Conservation (phyloP, 169 alveolate species). For the Eimeria necatrix region DNA sequence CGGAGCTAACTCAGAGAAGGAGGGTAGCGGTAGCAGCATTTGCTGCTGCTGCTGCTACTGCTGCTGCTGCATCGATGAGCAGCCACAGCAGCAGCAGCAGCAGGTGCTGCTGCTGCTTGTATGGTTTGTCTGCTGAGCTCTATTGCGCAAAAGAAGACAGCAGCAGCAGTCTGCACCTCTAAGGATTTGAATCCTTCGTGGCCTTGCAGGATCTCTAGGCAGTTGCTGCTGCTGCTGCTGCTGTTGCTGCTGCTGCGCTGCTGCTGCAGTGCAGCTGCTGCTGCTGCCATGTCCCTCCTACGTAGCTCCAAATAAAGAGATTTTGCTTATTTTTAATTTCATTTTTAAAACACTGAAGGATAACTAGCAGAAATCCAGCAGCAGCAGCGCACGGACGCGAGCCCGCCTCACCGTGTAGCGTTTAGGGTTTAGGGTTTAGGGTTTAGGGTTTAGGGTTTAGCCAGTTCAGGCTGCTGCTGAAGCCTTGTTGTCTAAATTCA, state of each 20-base stretch:
- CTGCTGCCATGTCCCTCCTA: constrained; percentile 2
- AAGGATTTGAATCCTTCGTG: no score
- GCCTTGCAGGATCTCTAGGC: not conserved
- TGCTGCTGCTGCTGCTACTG: no score
- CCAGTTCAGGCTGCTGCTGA: no score
- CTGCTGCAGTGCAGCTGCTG: constrained; percentile 26
- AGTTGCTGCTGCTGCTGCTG: not conserved
- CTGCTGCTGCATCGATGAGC: not conserved
- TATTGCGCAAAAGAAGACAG: not conserved
- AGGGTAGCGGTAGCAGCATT: not conserved
- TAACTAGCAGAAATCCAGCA: not conserved
- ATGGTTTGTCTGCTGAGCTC: not conserved
- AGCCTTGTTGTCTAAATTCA: no score
- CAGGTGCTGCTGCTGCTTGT: not conserved
- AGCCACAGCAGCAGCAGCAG: not conserved
- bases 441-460: not conserved
- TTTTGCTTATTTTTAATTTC: not conserved
- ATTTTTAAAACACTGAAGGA: no score
- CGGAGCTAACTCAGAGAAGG: not conserved
- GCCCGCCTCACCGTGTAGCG: not conserved
- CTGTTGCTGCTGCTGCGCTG: constrained; percentile 8
- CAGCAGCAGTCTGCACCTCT: not conserved
- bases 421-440: not conserved
- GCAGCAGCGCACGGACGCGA: not conserved
- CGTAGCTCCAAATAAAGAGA: not conserved